Evolutionary conservation across 192 early-diverging fungal species (phyloP).

Genomic region (Umbelopsis isabellina): DNA sequence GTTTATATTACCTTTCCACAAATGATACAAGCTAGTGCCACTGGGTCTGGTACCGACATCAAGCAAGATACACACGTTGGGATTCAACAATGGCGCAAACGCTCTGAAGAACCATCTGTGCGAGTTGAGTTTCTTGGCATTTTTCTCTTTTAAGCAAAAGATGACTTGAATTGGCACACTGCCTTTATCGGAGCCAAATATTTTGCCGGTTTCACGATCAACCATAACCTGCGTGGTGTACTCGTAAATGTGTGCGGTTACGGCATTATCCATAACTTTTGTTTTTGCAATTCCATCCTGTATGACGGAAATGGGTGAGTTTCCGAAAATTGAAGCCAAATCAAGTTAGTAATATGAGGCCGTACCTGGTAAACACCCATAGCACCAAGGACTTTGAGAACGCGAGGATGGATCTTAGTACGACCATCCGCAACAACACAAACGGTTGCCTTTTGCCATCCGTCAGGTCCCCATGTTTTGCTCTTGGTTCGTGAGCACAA

Average conservation of each 20-base stretch:
- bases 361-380: conserved; percentile 77
- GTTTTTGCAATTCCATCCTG: conserved; percentile 67
- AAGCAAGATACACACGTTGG: conserved; percentile 86
- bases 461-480: conserved; percentile 80
- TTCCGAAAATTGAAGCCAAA: neutral
- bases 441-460: conserved; percentile 93
- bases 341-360: conserved; percentile 28
- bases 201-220: conserved; percentile 60
- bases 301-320: neutral
- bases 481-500: conserved; percentile 77
- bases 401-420: conserved; percentile 75
- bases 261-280: conserved; percentile 68
- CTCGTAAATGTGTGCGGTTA: conserved; percentile 87
- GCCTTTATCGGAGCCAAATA: conserved; percentile 67
- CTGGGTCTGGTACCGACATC: conserved; percentile 93
- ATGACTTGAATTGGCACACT: conserved; percentile 86
- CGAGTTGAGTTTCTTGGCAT: conserved; percentile 93
- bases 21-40: conserved; percentile 80
- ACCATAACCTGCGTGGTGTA: conserved; percentile 83
- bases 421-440: conserved; percentile 93
- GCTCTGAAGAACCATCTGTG: conserved; percentile 98
- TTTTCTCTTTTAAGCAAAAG: conserved; percentile 93
- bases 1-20: conserved; percentile 72
- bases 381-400: conserved; percentile 77
- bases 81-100: conserved; percentile 79